Percentiles rank a stretch among this genome's conserved stretches.
These are phyloP conservation scores for Lipomyces orientalis DNA, from an alignment of 805 yeast genomes.

Conservation along the genomic window DNA sequence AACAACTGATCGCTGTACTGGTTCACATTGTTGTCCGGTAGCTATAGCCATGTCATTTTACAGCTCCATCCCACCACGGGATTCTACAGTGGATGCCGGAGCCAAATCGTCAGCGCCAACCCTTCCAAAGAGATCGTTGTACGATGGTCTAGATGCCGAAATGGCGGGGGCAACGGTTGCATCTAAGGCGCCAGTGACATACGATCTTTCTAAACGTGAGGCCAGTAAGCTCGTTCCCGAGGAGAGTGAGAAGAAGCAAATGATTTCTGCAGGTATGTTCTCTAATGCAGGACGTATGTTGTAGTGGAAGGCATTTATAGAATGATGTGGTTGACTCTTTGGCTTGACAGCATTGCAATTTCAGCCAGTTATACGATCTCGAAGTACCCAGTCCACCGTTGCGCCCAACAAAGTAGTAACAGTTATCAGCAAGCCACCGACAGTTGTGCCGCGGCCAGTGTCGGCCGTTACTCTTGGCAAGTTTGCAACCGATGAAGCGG, in stretches of 20 bases:
- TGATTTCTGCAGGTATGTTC: constrained; percentile 23
- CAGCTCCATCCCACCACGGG: not conserved
- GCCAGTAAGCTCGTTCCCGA: not conserved
- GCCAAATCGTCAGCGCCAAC: not conserved
- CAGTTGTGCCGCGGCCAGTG: constrained; percentile 6
- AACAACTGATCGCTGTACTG: too few relatives aligned
- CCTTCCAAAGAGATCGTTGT: constrained; percentile 8
- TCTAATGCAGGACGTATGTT: not conserved
- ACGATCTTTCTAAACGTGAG: not conserved
- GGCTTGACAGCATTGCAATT: constrained; percentile 23
- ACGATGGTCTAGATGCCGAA: constrained; percentile 15
- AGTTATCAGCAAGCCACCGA: constrained; percentile 27
- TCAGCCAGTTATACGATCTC: constrained; percentile 22
- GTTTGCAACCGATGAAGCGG: not conserved
- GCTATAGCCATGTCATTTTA: not conserved
- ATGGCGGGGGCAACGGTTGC: constrained; percentile 3
- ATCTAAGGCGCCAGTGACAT: constrained; percentile 19
- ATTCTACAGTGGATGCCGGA: not conserved
- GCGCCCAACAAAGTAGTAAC: constrained; percentile 8
- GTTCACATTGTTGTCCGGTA: not conserved
- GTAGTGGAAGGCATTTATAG: not conserved
- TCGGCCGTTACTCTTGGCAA: constrained; percentile 5
- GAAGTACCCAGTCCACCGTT: constrained; percentile 4
- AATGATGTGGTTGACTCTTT: not conserved
- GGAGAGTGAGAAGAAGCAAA: constrained; percentile 15